These are phyloP conservation scores for Entomortierella chlamydospora DNA, from an alignment of 192 early-diverging fungal species.

Conservation along the genomic window DNA sequence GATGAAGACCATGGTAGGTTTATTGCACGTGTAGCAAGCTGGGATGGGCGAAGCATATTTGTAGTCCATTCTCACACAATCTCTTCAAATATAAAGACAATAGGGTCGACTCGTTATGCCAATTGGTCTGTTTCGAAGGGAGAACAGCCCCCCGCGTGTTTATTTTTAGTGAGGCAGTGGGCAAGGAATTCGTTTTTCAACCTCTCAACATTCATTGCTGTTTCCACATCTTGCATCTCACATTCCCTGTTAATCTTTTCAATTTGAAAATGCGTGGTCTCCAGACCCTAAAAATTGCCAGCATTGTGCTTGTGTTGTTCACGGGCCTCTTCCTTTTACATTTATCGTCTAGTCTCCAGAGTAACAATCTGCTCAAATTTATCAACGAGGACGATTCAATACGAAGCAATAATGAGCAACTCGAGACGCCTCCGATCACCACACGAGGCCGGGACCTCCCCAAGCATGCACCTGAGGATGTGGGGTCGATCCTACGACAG, in stretches of 20 bases:
- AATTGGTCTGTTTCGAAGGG: no score
- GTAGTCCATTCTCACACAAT: no score
- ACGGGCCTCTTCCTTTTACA: constrained; percentile 10
- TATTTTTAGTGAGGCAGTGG: no score
- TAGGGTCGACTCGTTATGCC: no score
- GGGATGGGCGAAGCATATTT: no score
- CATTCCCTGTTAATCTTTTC: not conserved
- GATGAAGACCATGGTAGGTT: no score
- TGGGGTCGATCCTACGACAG: constrained; percentile 2
- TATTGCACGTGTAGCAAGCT: no score
- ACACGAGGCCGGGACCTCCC: not conserved
- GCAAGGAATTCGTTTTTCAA: not conserved
- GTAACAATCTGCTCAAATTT: no score
- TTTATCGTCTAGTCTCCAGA: constrained; percentile 1
- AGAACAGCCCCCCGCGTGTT: no score
- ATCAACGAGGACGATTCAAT: not conserved
- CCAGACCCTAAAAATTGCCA: constrained; percentile 8
- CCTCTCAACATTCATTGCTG: not conserved
- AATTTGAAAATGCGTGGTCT: constrained; percentile 7
- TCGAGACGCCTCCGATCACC: not conserved
- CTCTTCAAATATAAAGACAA: no score
- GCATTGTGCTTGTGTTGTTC: not conserved
- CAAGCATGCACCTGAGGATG: not conserved
- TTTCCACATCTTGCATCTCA: not conserved
- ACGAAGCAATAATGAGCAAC: not conserved